Conservation (phyloP, 805 yeast species). For the Yarrowia divulgata region DNA sequence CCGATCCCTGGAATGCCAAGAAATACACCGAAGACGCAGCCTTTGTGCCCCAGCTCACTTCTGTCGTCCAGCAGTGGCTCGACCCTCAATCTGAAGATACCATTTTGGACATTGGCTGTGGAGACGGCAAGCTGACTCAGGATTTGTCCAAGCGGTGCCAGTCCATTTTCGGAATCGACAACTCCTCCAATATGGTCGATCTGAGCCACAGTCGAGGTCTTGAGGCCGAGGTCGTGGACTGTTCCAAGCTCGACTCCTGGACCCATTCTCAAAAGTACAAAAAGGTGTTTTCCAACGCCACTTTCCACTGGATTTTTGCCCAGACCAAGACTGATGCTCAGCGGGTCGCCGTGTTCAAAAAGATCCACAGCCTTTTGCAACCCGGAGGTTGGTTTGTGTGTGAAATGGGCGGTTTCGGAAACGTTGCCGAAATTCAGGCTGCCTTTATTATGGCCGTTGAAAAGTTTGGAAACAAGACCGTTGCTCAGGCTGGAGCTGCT, state of each 20-base stretch:
- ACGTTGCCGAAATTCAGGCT: slow-evolving; percentile 45
- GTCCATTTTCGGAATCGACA: slow-evolving; percentile 25
- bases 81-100: slow-evolving; percentile 47
- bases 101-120: slow-evolving; percentile 56
- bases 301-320: slow-evolving; percentile 45
- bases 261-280: slow-evolving; percentile 34
- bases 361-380: slow-evolving; percentile 41
- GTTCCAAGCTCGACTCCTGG: slow-evolving; percentile 23
- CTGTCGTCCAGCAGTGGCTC: slow-evolving; percentile 36
- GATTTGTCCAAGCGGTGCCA: slow-evolving; percentile 49
- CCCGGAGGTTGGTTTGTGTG: slow-evolving; percentile 44
- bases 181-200: slow-evolving; percentile 14
- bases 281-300: slow-evolving; percentile 47
- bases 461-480: slow-evolving; percentile 38
- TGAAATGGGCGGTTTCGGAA: slow-evolving; percentile 46
- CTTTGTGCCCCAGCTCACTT: slow-evolving; percentile 38
- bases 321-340: slow-evolving; percentile 33
- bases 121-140: slow-evolving; percentile 54
- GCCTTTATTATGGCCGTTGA: slow-evolving; percentile 42
- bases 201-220: slow-evolving; percentile 5
- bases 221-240: slow-evolving; percentile 29
- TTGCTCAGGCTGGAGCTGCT: slow-evolving; percentile 35
- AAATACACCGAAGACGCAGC: slow-evolving; percentile 32
- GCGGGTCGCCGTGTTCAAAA: slow-evolving; percentile 42
- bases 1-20: slow-evolving; percentile 35